Evolutionary conservation across 2,329 filamentous ascomycete genomes (phyloP), one percentile per base, ranked within the genome.

Genomic region (Diaporthe velutina): DNA sequence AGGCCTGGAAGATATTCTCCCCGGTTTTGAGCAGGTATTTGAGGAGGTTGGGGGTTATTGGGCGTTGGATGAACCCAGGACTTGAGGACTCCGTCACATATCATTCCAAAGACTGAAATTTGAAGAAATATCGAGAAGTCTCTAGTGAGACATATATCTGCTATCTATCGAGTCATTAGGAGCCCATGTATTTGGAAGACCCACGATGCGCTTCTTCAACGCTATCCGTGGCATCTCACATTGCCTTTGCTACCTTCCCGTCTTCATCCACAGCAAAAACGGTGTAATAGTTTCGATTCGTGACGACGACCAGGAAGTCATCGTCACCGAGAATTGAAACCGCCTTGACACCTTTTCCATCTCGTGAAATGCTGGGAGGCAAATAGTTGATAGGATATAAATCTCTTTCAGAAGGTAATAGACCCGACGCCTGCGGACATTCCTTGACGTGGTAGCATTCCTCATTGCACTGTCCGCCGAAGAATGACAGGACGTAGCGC

Each of bases 1-100:
- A 54, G 55, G 73, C 13, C 61, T 77, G 5, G 71, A 77, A 55
- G 77, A 77, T 33, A 73, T 77, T 40, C 58, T 77, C 9, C 77
- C 77, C 4, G 57, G 64, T 1, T 68, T 68, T 22, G 64, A 68
- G 33, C 45, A 68, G 33, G 48, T 40, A 22, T 68, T 68, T 40
- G 64, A 54, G 15, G 30, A 68, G 15, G 40, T 68, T 12, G 45
- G 64, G 33, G 64, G 48, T 40, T 68, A 68, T n/a, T 68, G 64
- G 48, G n/a, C 33, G 6, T 40, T 68, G 15, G 64, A 68, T 4
- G 3, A 8, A 7, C 28, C 30, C 22, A 2, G 25, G 25, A 25
- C 22, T 22, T 67, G 38, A 50, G 22, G 4, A 0, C 19, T 38
- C 33, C 19, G 4, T 67, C 7, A 35, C 9, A 8, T 4, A 52